Base-by-base conservation (phyloP, 2,329 filamentous ascomycete species). In the Gremmenia infestans region DNA sequence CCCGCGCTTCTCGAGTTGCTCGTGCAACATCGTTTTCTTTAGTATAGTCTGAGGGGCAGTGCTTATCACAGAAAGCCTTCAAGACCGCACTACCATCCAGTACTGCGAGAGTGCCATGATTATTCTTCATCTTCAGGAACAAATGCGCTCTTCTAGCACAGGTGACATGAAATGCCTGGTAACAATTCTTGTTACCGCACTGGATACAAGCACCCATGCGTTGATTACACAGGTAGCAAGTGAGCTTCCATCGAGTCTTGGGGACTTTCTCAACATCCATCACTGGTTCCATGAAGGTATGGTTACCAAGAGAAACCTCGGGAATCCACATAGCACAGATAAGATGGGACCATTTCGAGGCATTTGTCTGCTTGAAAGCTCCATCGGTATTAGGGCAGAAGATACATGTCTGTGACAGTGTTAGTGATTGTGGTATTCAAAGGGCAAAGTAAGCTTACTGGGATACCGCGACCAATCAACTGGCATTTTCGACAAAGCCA, bases 301-400 rank as follows among this genome's bases (percentile, higher is more conserved):
- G 88, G 68, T 99, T 99, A 14, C 92, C 94, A 50, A 99, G 83
- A 4, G 90, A 93, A 6, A 97, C 91, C 73, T 99, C 94, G 0
- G 94, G 94, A 66, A 99, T 97, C 94, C 94, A 99, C 77, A 97
- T 94, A 35, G 94, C 91, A 70, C 94, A 99, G 8, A 99, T 82
- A 11, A 99, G 75, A 79, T 99, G 94, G 25, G 93, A 90, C 94
- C 94, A 99, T 74, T 96, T 94, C 2, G 92, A 91, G 2, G 90
- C 89, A 62, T 91, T 97, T 1, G 94, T 97, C 73, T 97, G 94
- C 72, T 99, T 99, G 77, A 99, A 99, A 3, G 94, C 94, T 14
- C 94, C 94, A 66, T 97, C 94, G 1, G 89, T 94, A 70, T 97
- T 97, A 1, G 94, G 94, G 68, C 94, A 99, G 75, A 99, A 99